Evolutionary conservation across 1,139 yeast genomes (phyloP).

Genomic region (Nematodospora anomalae): DNA sequence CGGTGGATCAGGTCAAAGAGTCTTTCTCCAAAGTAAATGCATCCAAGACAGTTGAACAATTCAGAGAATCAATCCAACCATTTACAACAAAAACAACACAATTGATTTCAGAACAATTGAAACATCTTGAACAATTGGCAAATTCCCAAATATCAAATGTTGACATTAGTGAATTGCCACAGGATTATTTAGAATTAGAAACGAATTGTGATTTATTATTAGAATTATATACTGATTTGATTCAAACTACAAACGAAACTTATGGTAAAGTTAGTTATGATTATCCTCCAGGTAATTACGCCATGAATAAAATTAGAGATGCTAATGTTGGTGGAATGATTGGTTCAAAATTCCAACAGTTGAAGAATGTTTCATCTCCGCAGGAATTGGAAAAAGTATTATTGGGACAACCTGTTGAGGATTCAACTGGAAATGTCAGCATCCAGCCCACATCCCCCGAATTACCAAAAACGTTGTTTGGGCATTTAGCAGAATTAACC

Average conservation of each 20-base stretch:
- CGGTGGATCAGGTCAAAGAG: slow-evolving; percentile 40
- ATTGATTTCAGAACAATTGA: slow-evolving; percentile 39
- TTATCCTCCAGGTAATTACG: slow-evolving; percentile 66
- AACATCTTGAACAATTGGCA: slow-evolving; percentile 47
- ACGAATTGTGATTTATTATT: slow-evolving; percentile 62
- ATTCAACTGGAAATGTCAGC: slow-evolving; percentile 14
- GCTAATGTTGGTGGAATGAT: slow-evolving; percentile 63
- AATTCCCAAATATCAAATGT: slow-evolving; percentile 24
- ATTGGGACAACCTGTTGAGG: slow-evolving; percentile 25
- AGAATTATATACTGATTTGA: slow-evolving; percentile 57
- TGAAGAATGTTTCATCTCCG: slow-evolving; percentile 60
- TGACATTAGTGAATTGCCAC: slow-evolving; percentile 65
- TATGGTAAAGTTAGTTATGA: slow-evolving; percentile 69
- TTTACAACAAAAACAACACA: slow-evolving; percentile 43
- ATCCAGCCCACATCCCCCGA: slow-evolving; percentile 35
- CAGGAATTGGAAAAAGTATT: slow-evolving; percentile 61
- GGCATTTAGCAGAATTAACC: slow-evolving; percentile 41
- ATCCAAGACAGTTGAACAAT: slow-evolving; percentile 41
- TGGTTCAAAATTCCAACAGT: slow-evolving; percentile 54
- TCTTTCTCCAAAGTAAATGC: slow-evolving; percentile 42
- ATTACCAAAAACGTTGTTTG: slow-evolving; percentile 47
- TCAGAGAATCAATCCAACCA: slow-evolving; percentile 44
- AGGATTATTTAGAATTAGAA: slow-evolving; percentile 68
- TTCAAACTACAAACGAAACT: slow-evolving; percentile 57
- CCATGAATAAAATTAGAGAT: slow-evolving; percentile 47